Base-by-base conservation (phyloP, 768 basidiomycete species). In the Naganishia onofrii region DNA sequence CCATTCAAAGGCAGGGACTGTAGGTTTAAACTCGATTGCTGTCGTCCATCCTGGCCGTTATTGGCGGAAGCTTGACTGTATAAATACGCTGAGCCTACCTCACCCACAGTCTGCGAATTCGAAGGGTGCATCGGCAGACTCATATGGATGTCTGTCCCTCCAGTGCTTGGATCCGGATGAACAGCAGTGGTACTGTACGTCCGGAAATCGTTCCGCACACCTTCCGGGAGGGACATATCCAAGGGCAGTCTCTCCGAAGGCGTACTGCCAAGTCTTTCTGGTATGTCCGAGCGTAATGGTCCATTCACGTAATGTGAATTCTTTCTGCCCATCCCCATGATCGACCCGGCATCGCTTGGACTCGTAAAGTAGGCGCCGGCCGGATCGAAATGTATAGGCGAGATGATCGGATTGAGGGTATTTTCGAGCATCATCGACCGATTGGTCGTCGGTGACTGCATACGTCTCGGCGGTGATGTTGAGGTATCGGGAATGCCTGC, bases 1-100 rank as follows among this genome's bases (percentile, higher is more conserved):
- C 60, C 42, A 28, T 28, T 10, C 42, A 44, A 63, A 46, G 60
- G 38, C 23, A 17, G 13, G 3, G 60, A 46, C 28, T 26, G 31
- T 21, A 36, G 34, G 19, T 46, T 26, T 6, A 26, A 7, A 51
- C 21, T n/a, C 13, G 48, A 26, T 23, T 38, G 31, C 10, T 88
- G 87, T 44, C 23, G 87, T 44, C 23, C 42, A 17, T 17, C 15
- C 42, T 2, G 42, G 42, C 42, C 13, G 15, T 42, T 42, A n/a
- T 12, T n/a, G 38, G 17, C 60, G 2, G 36, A 1, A 9, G 38
- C n/a, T 19, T 29, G 60, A 63, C 38, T 8, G 23, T 63, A 44
- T 3, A 66, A 15, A 34, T 68, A 57, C 34, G 44, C 8, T 29
- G 44, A 28, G 1, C 67, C 67, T 7, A 68, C 32, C 19, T 68